Evolutionary conservation across 305 asterid species (phyloP).

Genomic region (Ilex paraguariensis): DNA sequence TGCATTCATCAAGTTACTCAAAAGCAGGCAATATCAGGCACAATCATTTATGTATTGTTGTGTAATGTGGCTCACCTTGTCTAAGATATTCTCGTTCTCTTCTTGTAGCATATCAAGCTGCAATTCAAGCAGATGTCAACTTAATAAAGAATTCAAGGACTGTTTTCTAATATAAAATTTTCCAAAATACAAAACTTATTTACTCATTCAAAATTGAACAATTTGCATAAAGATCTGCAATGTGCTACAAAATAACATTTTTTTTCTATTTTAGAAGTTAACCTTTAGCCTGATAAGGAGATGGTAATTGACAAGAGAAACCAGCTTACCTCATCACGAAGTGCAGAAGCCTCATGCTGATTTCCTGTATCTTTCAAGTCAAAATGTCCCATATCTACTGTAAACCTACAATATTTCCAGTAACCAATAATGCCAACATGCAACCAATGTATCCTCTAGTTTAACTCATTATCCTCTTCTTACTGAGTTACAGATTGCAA

Average conservation of each 20-base stretch:
- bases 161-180: too few species aligned
- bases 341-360: conserved; percentile 80
- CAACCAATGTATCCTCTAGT: not conserved
- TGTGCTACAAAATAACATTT: not conserved
- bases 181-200: too few species aligned
- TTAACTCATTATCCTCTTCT: not conserved
- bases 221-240: too few species aligned
- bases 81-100: conserved; percentile 75
- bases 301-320: not conserved
- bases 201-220: too few species aligned
- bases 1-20: conserved; percentile 28
- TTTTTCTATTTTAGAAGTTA: conserved; percentile 12
- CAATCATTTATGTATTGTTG: not conserved
- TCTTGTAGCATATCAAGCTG: conserved; percentile 99
- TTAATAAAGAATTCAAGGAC: not conserved
- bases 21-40: conserved; percentile 6
- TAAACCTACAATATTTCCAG: conserved; percentile 47
- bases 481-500: too few species aligned
- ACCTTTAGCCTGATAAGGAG: conserved; percentile 11
- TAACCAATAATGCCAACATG: conserved; percentile 12
- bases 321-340: conserved; percentile 84
- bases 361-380: conserved; percentile 63
- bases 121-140: conserved; percentile 29
- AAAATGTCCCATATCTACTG: conserved; percentile 55
- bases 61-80: conserved; percentile 61